Percentiles rank a stretch among this genome's conserved stretches.
Conservation (phyloP, 179 eudicot species). For the Silene coronaria region DNA sequence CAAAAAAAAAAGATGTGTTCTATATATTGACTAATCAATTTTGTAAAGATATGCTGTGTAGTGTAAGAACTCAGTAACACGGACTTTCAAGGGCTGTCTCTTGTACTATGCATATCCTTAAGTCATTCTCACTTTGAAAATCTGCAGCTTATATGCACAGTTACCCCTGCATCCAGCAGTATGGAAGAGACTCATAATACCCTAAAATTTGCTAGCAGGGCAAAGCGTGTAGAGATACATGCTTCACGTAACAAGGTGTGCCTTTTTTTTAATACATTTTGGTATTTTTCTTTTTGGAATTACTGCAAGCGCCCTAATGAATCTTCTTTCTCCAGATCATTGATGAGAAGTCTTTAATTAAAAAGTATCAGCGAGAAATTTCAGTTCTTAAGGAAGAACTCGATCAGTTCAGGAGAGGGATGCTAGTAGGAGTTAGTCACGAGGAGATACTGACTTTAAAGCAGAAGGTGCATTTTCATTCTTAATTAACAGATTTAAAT, state of each 20-base stretch:
- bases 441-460: constrained; percentile 81
- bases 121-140: not conserved
- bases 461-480: constrained; percentile 57
- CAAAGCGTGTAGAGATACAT: constrained; percentile 60
- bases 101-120: not conserved
- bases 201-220: constrained; percentile 57
- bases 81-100: not conserved
- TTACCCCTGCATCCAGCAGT: constrained; percentile 69
- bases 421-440: constrained; percentile 68
- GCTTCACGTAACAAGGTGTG: constrained; percentile 64
- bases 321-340: constrained; percentile 35
- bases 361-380: constrained; percentile 68
- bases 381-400: constrained; percentile 59
- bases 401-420: constrained; percentile 47
- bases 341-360: constrained; percentile 70
- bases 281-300: not conserved
- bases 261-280: not conserved
- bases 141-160: constrained; percentile 67
- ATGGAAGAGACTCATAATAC: constrained; percentile 76
- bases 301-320: not conserved
- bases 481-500: not conserved
- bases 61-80: not conserved
- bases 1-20: too few relatives aligned
- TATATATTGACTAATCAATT: not conserved
- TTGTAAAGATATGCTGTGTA: not conserved